phyloP scores from a whole-genome alignment of 768 basidiomycete species.

The Clathrus columnatus region DNA sequence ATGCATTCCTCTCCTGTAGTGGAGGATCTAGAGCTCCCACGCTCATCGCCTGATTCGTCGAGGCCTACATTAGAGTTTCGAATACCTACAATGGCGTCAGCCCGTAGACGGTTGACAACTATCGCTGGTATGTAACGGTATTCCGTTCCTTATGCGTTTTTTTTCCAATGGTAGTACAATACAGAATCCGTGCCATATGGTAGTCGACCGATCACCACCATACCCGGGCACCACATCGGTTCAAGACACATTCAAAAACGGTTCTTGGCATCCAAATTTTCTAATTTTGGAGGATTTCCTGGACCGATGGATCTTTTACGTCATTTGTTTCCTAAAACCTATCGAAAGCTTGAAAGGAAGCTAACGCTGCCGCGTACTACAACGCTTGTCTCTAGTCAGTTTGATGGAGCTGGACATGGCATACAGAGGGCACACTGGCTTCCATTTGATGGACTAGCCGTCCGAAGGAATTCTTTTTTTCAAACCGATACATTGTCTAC shows the following conservation, averaged over 20 bases:
- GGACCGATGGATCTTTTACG: conserved; percentile 33
- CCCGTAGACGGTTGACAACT: background rate
- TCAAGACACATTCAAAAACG: background rate
- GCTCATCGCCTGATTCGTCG: background rate
- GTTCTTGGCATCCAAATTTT: background rate
- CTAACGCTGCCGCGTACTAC: conserved; percentile 68
- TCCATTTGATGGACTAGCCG: conserved; percentile 23
- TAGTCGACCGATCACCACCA: background rate
- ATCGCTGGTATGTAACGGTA: background rate
- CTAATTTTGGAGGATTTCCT: conserved; percentile 26
- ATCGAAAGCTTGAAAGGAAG: conserved; percentile 52
- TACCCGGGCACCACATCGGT: background rate
- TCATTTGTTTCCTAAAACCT: conserved; percentile 54
- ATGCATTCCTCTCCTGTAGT: background rate
- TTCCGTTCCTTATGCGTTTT: background rate
- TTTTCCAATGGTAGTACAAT: background rate
- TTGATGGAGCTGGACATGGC: conserved; percentile 19
- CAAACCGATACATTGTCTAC: conserved; percentile 45
- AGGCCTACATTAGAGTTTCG: background rate
- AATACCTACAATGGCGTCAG: background rate
- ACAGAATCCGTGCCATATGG: background rate
- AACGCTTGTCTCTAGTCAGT: conserved; percentile 32
- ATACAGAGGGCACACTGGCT: conserved; percentile 59
- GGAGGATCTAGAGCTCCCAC: background rate
- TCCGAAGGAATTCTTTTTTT: conserved; percentile 77